Conservation (phyloP, 2,329 filamentous ascomycete species). For the Daldinia sp. region DNA sequence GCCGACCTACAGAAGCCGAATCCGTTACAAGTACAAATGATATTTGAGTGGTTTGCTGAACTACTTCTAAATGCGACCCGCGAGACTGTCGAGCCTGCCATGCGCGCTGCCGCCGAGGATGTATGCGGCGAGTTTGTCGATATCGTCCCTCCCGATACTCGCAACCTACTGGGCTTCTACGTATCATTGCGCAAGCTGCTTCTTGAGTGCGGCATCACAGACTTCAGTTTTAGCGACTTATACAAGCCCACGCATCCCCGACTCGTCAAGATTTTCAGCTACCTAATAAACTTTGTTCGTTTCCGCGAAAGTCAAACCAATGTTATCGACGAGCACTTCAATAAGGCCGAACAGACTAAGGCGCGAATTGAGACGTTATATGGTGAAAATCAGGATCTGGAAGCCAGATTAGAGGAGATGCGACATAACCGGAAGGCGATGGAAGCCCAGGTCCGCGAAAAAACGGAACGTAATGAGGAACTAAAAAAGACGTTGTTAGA, state of each 20-base stretch:
- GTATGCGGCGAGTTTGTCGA: conserved; percentile 87
- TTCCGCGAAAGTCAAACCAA: conserved; percentile 93
- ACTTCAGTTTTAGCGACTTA: conserved; percentile 93
- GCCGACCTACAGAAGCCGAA: conserved; percentile 94
- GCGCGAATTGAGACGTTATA: conserved; percentile 88
- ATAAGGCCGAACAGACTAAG: conserved; percentile 88
- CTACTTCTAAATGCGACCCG: conserved; percentile 93
- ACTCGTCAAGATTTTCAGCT: conserved; percentile 94
- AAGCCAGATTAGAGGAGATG: conserved; percentile 83
- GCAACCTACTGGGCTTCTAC: conserved; percentile 97
- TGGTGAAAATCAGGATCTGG: conserved; percentile 87
- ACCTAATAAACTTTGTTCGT: conserved; percentile 98
- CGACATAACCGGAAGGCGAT: conserved; percentile 82
- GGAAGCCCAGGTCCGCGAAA: conserved; percentile 85
- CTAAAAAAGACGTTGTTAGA: conserved; percentile 85
- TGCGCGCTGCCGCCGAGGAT: conserved; percentile 91
- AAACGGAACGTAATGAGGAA: conserved; percentile 86
- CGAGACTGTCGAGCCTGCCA: conserved; percentile 92
- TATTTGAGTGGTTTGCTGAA: conserved; percentile 98
- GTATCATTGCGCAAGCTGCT: conserved; percentile 83
- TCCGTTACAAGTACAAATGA: conserved; percentile 92
- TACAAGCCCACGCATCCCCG: conserved; percentile 91
- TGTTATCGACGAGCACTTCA: conserved; percentile 93
- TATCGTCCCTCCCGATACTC: conserved; percentile 85
- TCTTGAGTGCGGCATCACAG: conserved; percentile 88